phyloP scores from a whole-genome alignment of 225 moss, liverwort and hornwort species.

The Climacium dendroides region DNA sequence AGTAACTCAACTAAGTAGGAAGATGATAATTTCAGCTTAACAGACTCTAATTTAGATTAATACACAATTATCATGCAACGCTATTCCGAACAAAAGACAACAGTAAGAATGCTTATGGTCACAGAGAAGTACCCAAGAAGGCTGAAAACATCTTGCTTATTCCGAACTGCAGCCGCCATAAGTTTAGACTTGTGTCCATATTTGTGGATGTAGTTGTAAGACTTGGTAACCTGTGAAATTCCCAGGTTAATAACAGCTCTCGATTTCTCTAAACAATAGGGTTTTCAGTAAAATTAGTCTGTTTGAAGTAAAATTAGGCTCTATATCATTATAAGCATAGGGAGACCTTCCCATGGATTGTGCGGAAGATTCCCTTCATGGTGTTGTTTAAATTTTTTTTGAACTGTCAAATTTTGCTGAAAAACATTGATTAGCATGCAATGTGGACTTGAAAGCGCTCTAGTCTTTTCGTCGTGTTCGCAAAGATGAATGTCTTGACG shows the following conservation, averaged over 20 bases:
- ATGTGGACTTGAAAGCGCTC: background rate
- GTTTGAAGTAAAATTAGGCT: background rate
- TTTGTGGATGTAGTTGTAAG: constrained; percentile 83
- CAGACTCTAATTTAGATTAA: background rate
- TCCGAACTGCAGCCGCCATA: constrained; percentile 86
- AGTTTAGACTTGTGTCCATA: constrained; percentile 72
- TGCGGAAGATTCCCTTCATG: background rate
- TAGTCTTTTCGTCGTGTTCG: background rate
- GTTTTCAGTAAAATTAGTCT: background rate
- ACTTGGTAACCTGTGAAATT: constrained; percentile 47
- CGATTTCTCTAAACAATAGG: background rate
- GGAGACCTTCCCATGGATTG: background rate
- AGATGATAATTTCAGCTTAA: background rate
- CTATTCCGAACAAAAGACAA: background rate
- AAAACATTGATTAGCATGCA: background rate
- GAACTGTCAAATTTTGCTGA: background rate
- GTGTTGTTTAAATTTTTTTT: background rate
- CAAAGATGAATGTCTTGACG: background rate
- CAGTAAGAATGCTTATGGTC: background rate
- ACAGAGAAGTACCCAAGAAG: constrained; percentile 48
- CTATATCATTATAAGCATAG: background rate
- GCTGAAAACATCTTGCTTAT: constrained; percentile 94
- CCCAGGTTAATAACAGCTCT: background rate
- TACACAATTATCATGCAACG: background rate
- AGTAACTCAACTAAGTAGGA: background rate